Percentiles rank a stretch among this genome's conserved stretches.
Evolutionary conservation across 306 rosid species (phyloP).

Genomic region (Prunus campanulata): DNA sequence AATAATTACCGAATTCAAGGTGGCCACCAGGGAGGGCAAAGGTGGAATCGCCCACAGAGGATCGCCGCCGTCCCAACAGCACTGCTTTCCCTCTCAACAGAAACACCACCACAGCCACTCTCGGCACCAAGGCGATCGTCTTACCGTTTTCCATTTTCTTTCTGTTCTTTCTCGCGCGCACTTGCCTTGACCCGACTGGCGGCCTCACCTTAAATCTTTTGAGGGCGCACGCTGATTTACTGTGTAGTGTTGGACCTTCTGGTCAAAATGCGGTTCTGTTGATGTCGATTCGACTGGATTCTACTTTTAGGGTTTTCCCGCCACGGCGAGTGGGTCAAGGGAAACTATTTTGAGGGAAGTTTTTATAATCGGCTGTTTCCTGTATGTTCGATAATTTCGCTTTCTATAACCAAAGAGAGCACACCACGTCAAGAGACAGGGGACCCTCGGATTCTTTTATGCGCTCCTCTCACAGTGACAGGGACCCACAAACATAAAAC

Average conservation of each 20-base stretch:
- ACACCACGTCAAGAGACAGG: too few species aligned
- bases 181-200: background rate
- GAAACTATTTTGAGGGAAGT: background rate
- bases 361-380: too few species aligned
- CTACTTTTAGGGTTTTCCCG: background rate
- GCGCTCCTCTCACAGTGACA: too few species aligned
- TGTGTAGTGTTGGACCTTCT: background rate
- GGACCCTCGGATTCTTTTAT: too few species aligned
- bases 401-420: too few species aligned
- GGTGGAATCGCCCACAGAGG: constrained; percentile 24
- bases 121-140: constrained; percentile 27
- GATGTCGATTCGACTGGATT: background rate
- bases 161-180: background rate
- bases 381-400: too few species aligned
- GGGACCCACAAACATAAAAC: too few species aligned
- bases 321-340: background rate
- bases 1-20: constrained; percentile 29
- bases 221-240: background rate
- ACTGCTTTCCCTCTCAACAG: constrained; percentile 27
- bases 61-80: constrained; percentile 28
- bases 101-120: constrained; percentile 57
- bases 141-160: constrained; percentile 29
- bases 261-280: background rate
- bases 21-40: constrained; percentile 36
- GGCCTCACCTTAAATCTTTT: background rate